Evolutionary conservation across 306 rosid species (phyloP), one percentile per base, ranked within the genome.

Genomic region (Fragaria nilgerrensis): DNA sequence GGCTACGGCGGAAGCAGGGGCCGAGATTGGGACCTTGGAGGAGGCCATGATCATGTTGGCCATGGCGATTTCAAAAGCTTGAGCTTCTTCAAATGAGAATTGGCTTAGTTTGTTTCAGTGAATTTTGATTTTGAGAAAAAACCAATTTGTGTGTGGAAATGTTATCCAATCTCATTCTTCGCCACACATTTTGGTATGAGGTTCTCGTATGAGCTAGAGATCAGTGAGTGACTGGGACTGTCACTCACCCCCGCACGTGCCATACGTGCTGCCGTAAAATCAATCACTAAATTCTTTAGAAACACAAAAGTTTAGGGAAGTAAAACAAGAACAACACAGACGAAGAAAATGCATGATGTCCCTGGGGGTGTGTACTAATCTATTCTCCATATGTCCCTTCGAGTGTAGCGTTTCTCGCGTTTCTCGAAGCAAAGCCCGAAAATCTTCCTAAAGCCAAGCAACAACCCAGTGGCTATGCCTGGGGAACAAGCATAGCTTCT

Each of bases 1-100:
- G 9, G 89, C 17, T 69, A 87, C 44, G 67, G 32, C 67, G 39
- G 89, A 66, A 15, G 83, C 27, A 44, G 85, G 29, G 9, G 89
- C 70, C 37, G 81, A 81, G 39, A 87, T 71, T 74, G 85, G 44
- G 16, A 87, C 75, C 36, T 89, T 95, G 78, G 88, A 75, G 78
- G 97, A 89, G 81, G 98, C 93, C 90, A 93, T 88, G 83, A 96
- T 87, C 91, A 87, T 82, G 88, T 80, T 86, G 19, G 94, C 93
- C 98, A 96, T 96, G 82, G 85, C 70, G 2, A 0, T 15, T 1
- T 69, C 48, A 2, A 2, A 11, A 19, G 19, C 14, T 56, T 61
- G 39, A 45, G 81, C 45, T 39, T 7, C 27, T 16, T 2, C 50
- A 48, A 48, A 11, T 37, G 41, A 41, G 2, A 6, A 10, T 66